phyloP scores from a whole-genome alignment of 2,329 filamentous ascomycete genomes.

The Penicillium occitanis region DNA sequence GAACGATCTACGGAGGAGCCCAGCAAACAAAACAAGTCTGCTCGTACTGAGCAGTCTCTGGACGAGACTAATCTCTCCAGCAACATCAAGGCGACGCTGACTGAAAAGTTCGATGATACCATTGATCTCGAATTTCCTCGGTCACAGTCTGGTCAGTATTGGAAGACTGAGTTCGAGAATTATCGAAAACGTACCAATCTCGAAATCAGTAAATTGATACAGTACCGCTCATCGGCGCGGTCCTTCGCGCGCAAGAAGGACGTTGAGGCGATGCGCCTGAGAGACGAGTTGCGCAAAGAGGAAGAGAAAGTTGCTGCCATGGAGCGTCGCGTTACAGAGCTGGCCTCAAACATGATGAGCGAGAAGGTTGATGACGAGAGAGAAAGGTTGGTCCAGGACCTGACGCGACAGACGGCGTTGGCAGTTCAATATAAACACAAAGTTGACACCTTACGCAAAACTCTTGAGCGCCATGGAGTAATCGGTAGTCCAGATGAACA shows the following conservation, averaged over 20 bases:
- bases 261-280: conserved; percentile 53
- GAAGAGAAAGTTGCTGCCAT: conserved; percentile 45
- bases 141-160: conserved; percentile 60
- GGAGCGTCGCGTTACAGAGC: conserved; percentile 44
- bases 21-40: conserved; percentile 28
- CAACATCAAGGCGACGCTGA: conserved; percentile 25
- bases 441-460: conserved; percentile 38
- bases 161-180: conserved; percentile 61
- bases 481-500: conserved; percentile 33
- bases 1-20: conserved; percentile 27
- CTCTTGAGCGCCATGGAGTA: conserved; percentile 42
- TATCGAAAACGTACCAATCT: conserved; percentile 59
- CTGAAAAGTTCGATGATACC: conserved; percentile 48
- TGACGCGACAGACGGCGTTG: conserved; percentile 46
- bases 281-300: conserved; percentile 55
- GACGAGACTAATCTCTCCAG: conserved; percentile 23
- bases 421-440: conserved; percentile 48
- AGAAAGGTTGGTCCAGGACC: conserved; percentile 43
- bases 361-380: conserved; percentile 35
- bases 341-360: conserved; percentile 42
- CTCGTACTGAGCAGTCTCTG: conserved; percentile 22
- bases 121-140: conserved; percentile 55
- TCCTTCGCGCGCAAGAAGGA: conserved; percentile 62
- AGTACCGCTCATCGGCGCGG: conserved; percentile 60
- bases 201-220: conserved; percentile 61